A percentile compares a stretch with the other conserved stretches of the same genome.
Evolutionary conservation across 2,329 filamentous ascomycete genomes (phyloP).

Genomic region (Diatrype stigma): DNA sequence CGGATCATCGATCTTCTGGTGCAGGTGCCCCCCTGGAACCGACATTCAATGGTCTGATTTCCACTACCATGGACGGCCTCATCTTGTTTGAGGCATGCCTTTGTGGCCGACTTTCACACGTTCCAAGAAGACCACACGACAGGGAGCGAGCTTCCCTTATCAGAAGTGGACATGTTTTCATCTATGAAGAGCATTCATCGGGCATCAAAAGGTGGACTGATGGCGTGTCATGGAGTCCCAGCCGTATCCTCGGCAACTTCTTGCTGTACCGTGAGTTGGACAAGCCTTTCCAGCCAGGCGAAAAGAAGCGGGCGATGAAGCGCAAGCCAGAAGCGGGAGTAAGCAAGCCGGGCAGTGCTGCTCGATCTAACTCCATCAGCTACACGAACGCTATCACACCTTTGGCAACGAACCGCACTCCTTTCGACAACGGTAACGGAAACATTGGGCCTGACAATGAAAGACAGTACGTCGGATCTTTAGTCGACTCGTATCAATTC

Average conservation of each 20-base stretch:
- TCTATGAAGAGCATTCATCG: conserved; percentile 86
- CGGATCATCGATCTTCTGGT: conserved; percentile 21
- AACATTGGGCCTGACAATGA: conserved; percentile 26
- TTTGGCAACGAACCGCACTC: neutral
- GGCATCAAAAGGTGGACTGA: conserved; percentile 96
- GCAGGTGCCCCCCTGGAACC: conserved; percentile 46
- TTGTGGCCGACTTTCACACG: conserved; percentile 65
- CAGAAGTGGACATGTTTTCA: conserved; percentile 79
- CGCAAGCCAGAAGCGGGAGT: conserved; percentile 48
- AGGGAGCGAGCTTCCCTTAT: conserved; percentile 75
- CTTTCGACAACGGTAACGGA: conserved; percentile 6
- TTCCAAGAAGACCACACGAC: conserved; percentile 81
- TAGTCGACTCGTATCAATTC: conserved; percentile 88
- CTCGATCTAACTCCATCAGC: conserved; percentile 20
- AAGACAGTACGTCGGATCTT: conserved; percentile 64
- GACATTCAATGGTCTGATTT: conserved; percentile 64
- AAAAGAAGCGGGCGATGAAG: conserved; percentile 82
- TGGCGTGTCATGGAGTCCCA: conserved; percentile 86
- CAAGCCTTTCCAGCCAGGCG: conserved; percentile 71
- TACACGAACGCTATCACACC: conserved; percentile 1
- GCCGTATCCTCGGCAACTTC: conserved; percentile 78
- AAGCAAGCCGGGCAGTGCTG: conserved; percentile 26
- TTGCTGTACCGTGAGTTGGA: conserved; percentile 81
- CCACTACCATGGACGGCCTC: conserved; percentile 70
- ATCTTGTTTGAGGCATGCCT: conserved; percentile 78